Base-by-base conservation (phyloP, 2,329 filamentous ascomycete species). In the Sclerotinia glacialis region DNA sequence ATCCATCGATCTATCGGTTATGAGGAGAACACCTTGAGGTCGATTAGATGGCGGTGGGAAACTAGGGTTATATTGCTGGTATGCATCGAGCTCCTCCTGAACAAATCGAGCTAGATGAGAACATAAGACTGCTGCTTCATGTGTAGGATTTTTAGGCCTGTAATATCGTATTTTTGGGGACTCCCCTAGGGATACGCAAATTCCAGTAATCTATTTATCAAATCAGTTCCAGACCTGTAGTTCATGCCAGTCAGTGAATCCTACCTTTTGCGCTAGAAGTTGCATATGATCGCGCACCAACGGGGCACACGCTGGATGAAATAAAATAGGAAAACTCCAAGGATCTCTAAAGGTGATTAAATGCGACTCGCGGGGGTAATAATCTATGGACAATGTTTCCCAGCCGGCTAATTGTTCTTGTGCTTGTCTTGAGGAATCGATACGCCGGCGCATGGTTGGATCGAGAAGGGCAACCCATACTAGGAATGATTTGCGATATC, bases 141-240 rank as follows among this genome's bases (percentile, higher is more conserved):
- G 93, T 14, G 85, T 85, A 6, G 92, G 86, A 66, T 86, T 85
- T 67, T 78, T 84, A 0, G 94, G 93, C 71, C 86, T 86, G 78
- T 95, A 97, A 79, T 96, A 99, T 74, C 95, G 89, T 68, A 99
- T 91, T 71, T 91, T 90, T 8, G 95, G 95, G 74, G 96, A 94
- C 78, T 99, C 95, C 71, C 93, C 93, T n/a, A 98, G 80, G 0
- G 92, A 89, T 50, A 96, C 92, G 76, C 95, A 99, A 37, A 97
- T 83, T 40, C 92, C 90, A 4, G 92, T 90, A 70, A 96, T 89
- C 91, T 93, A 70, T n/a, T 52, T 65, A 23, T 11, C 65, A 54
- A 66, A 71, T 75, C 47, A 75, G 71, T 61, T 7, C 44, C 9
- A 16, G 47, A n/a, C 62, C 46, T 40, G 26, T 56, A 47, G 50